phyloP scores from a whole-genome alignment of 1,284 basidiomycete species.

The Psilocybe mexicana region DNA sequence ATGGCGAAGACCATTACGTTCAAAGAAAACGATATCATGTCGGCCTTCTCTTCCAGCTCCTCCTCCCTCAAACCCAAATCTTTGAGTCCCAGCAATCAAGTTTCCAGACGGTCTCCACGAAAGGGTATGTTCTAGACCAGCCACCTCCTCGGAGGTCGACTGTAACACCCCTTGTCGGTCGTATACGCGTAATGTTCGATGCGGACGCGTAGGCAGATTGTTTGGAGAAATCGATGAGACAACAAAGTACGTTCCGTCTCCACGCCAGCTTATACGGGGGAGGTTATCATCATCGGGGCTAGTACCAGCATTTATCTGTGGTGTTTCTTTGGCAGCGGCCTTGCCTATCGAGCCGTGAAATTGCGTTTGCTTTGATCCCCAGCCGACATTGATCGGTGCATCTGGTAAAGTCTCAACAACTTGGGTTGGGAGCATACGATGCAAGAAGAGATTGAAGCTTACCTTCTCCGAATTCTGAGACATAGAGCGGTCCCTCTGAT shows the following conservation, averaged over 20 bases:
- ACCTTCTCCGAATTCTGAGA: conserved; percentile 87
- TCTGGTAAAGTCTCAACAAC: conserved; percentile 46
- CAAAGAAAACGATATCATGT: conserved; percentile 93
- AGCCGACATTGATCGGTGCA: conserved; percentile 92
- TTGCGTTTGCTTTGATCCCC: conserved; percentile 97
- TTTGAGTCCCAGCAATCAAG: conserved; percentile 80
- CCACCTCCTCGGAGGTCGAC: conserved; percentile 82
- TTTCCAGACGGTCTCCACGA: conserved; percentile 91
- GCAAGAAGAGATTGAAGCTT: conserved; percentile 2
- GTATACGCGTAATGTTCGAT: conserved; percentile 77
- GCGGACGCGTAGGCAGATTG: conserved; percentile 23
- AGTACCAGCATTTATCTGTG: conserved; percentile 43
- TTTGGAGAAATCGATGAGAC: conserved; percentile 68
- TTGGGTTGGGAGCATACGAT: conserved; percentile 5
- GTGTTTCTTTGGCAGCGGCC: conserved; percentile 66
- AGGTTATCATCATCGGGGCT: conserved; percentile 74
- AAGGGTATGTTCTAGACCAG: conserved; percentile 81
- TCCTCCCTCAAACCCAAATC: conserved; percentile 76
- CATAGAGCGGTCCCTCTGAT: conserved; percentile 74
- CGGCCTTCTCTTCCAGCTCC: conserved; percentile 68
- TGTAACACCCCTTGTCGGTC: conserved; percentile 79
- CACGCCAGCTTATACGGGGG: conserved; percentile 89
- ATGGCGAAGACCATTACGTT: conserved; percentile 91
- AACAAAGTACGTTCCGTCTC: conserved; percentile 88
- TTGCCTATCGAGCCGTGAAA: conserved; percentile 98